phyloP scores from a whole-genome alignment of 768 basidiomycete genomes.

The Rhodotorula diobovata region DNA sequence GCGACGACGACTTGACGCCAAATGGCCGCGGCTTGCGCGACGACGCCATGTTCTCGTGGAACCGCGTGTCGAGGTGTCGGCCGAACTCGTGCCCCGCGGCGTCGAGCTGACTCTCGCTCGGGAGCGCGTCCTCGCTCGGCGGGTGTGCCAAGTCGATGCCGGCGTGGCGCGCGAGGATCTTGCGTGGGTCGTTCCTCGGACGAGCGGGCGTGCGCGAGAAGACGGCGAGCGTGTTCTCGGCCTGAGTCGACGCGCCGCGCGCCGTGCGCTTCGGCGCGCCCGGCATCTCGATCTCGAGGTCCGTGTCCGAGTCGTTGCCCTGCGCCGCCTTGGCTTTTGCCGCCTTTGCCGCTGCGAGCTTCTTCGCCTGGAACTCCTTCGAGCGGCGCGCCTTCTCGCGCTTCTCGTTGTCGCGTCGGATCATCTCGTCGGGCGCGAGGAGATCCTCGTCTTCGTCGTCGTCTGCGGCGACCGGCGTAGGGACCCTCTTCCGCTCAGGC shows the following conservation, averaged over 20 bases:
- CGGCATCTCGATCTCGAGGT: constrained; percentile 25
- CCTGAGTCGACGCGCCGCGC: neutral
- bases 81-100: constrained; percentile 20
- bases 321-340: neutral
- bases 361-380: neutral
- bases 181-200: neutral
- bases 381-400: neutral
- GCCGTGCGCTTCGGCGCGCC: no score
- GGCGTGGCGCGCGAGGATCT: neutral
- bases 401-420: neutral
- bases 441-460: constrained; percentile 21
- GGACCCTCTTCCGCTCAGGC: neutral
- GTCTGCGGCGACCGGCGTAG: neutral
- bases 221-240: neutral
- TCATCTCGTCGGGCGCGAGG: neutral
- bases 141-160: constrained; percentile 7
- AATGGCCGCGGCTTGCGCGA: neutral
- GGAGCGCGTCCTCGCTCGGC: constrained; percentile 2
- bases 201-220: neutral
- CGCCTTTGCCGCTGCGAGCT: neutral
- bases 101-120: constrained; percentile 29
- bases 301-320: constrained; percentile 27
- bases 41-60: neutral
- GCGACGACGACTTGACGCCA: neutral
- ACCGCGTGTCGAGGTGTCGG: constrained; percentile 8